A percentile compares a stretch with the other conserved stretches of the same genome.
phyloP scores from a whole-genome alignment of 805 yeast genomes.

The Saccharomyces jurei region DNA sequence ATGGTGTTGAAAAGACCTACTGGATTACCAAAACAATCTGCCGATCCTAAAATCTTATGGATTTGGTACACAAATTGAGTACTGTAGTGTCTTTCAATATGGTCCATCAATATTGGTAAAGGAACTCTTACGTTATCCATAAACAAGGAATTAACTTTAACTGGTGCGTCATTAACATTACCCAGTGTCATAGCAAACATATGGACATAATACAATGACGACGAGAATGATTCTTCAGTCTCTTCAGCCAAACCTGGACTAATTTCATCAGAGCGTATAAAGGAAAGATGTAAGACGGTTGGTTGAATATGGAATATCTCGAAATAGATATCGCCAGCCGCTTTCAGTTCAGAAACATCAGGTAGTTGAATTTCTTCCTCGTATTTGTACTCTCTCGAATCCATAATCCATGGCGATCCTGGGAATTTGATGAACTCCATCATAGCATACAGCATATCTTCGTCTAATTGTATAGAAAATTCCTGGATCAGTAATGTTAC shows the following conservation, averaged over 20 bases:
- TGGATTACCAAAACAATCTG: conserved; percentile 94
- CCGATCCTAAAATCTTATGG: conserved; percentile 89
- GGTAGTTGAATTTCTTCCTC: conserved; percentile 68
- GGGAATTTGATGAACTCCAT: conserved; percentile 75
- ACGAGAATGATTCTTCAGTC: not conserved
- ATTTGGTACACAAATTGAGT: conserved; percentile 88
- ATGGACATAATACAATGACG: conserved; percentile 71
- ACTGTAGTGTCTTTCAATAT: conserved; percentile 76
- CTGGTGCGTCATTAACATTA: conserved; percentile 94
- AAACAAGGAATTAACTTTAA: conserved; percentile 75
- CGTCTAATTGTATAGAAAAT: conserved; percentile 86
- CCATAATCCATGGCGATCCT: conserved; percentile 64
- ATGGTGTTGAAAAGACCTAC: conserved; percentile 91
- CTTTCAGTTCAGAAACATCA: conserved; percentile 48
- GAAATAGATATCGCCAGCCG: conserved; percentile 73
- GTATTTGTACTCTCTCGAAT: conserved; percentile 37
- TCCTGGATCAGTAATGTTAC: conserved; percentile 87
- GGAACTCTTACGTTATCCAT: conserved; percentile 89
- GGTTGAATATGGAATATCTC: conserved; percentile 93
- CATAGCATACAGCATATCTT: conserved; percentile 77
- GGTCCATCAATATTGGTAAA: conserved; percentile 57
- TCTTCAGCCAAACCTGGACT: conserved; percentile 53
- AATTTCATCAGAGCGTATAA: conserved; percentile 78
- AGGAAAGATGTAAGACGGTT: conserved; percentile 76
- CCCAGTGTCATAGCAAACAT: conserved; percentile 94